A percentile compares a stretch with the other conserved stretches of the same genome.
These are phyloP conservation scores for Sugiyamaella pinicola DNA, from an alignment of 1,139 yeast genomes.

Conservation along the genomic window DNA sequence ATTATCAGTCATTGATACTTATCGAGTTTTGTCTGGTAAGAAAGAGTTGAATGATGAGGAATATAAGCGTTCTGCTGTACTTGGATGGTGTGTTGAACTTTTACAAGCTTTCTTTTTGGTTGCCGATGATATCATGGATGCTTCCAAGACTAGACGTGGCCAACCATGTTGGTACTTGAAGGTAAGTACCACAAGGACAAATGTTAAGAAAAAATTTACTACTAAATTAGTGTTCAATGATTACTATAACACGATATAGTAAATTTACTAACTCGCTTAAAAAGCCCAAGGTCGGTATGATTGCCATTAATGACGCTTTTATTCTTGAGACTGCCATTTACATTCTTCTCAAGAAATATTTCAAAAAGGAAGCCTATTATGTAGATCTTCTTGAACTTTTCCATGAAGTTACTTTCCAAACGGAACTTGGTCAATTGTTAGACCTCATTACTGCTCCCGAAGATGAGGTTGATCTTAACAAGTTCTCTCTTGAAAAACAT, in stretches of 20 bases:
- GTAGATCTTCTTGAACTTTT: conserved; percentile 89
- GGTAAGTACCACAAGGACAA: no score
- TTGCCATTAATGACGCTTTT: conserved; percentile 96
- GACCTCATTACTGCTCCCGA: conserved; percentile 98
- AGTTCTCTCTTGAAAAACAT: conserved; percentile 86
- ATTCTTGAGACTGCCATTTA: conserved; percentile 97
- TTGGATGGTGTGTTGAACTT: conserved; percentile 96
- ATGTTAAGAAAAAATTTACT: no score
- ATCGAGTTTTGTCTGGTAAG: conserved; percentile 71
- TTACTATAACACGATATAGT: background rate
- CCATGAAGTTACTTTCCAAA: conserved; percentile 86
- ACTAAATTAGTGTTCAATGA: background rate
- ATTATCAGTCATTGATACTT: conserved; percentile 90
- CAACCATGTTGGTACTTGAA: conserved; percentile 95
- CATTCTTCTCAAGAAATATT: conserved; percentile 83
- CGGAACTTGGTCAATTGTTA: conserved; percentile 94
- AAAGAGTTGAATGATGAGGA: conserved; percentile 67
- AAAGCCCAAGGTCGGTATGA: conserved; percentile 77
- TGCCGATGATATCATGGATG: conserved; percentile 99
- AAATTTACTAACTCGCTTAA: no score
- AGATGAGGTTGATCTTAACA: conserved; percentile 82
- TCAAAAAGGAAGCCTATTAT: conserved; percentile 78
- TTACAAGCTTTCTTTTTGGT: conserved; percentile 96
- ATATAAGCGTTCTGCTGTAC: conserved; percentile 80
- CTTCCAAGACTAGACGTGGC: conserved; percentile 94